Conservation (phyloP, 768 basidiomycete species). For the Pisolithus albus region DNA sequence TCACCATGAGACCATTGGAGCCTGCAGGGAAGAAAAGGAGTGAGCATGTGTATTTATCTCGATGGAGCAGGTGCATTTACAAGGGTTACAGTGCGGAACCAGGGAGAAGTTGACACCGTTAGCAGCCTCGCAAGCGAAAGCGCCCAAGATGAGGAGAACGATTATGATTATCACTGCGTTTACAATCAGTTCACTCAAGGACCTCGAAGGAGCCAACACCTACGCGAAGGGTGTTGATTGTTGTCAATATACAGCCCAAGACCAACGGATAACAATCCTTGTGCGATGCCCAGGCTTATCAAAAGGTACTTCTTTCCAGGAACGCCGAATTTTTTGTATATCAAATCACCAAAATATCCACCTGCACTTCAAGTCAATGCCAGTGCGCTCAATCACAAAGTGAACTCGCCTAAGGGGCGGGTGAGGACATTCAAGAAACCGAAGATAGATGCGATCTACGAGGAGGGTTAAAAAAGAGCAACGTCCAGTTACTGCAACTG, state of each 20-base stretch:
- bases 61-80: slow-evolving; percentile 20
- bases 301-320: slow-evolving; percentile 45
- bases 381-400: neutral
- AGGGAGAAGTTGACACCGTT: slow-evolving; percentile 49
- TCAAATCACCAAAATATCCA: slow-evolving; percentile 40
- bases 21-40: slow-evolving; percentile 1
- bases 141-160: slow-evolving; percentile 34
- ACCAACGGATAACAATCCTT: slow-evolving; percentile 39
- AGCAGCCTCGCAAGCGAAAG: slow-evolving; percentile 33
- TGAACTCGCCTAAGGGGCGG: slow-evolving; percentile 33
- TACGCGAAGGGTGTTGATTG: slow-evolving; percentile 15
- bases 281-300: slow-evolving; percentile 35
- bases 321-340: slow-evolving; percentile 38
- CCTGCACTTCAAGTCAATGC: slow-evolving; percentile 14
- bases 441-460: slow-evolving; percentile 24
- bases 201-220: neutral
- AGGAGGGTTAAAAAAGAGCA: neutral
- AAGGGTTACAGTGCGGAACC: slow-evolving; percentile 43
- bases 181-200: neutral
- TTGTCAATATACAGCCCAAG: slow-evolving; percentile 39
- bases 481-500: slow-evolving; percentile 24
- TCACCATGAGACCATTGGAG: slow-evolving; percentile 32
- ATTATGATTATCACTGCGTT: slow-evolving; percentile 29
- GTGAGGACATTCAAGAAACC: slow-evolving; percentile 49
- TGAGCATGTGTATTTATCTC: neutral